These are phyloP conservation scores for Aspergillus fructus DNA, from an alignment of 2,329 filamentous ascomycete species.

Conservation along the genomic window DNA sequence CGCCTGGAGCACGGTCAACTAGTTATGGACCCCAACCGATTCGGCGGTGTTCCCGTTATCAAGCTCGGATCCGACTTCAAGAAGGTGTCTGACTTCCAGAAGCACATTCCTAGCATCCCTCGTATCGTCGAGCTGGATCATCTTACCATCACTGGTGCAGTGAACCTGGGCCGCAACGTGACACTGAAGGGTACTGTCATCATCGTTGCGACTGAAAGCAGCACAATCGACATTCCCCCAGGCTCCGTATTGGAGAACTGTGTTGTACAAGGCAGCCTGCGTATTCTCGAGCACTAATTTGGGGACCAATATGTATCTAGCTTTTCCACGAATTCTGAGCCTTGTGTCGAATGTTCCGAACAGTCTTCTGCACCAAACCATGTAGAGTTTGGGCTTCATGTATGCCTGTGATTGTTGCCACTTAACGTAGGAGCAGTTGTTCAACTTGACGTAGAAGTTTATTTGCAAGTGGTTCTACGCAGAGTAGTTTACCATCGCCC, in stretches of 20 bases:
- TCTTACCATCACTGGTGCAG: slow-evolving; percentile 93
- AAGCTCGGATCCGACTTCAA: slow-evolving; percentile 99
- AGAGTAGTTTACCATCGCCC: too few species aligned
- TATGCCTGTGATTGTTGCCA: neutral
- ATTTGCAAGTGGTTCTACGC: too few species aligned
- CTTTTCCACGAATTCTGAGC: neutral
- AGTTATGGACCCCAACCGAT: slow-evolving; percentile 92
- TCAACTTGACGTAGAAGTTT: too few species aligned
- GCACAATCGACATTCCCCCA: slow-evolving; percentile 95
- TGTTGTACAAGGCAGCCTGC: slow-evolving; percentile 94
- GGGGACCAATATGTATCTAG: slow-evolving; percentile 2
- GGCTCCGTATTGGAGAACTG: slow-evolving; percentile 98
- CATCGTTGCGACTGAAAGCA: slow-evolving; percentile 95
- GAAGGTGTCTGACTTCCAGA: slow-evolving; percentile 83
- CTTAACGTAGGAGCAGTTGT: too few species aligned
- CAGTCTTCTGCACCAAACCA: neutral
- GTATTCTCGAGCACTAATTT: slow-evolving; percentile 64
- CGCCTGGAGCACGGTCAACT: slow-evolving; percentile 98
- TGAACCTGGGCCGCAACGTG: slow-evolving; percentile 94
- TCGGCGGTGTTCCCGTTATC: slow-evolving; percentile 95
- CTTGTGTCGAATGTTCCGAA: neutral
- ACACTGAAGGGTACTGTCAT: slow-evolving; percentile 97
- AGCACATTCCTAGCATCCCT: slow-evolving; percentile 51
- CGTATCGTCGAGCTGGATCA: slow-evolving; percentile 61
- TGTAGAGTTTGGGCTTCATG: neutral